These are phyloP conservation scores for Hyaloscypha variabilis DNA, from an alignment of 495 filamentous ascomycete genomes.

Conservation along the genomic window DNA sequence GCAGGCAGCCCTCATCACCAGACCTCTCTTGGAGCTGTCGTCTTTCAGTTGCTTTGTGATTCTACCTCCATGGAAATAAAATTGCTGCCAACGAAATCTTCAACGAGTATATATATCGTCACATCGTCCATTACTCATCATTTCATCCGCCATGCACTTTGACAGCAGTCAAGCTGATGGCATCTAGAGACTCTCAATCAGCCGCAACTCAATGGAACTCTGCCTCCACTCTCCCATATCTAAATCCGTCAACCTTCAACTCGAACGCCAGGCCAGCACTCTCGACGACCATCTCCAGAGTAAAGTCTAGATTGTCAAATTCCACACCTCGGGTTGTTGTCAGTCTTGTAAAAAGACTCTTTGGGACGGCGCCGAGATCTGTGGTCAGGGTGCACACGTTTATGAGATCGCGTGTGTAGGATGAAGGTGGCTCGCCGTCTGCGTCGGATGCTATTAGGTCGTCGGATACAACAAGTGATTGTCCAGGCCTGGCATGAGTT, in stretches of 20 bases:
- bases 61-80: not conserved
- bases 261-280: conserved; percentile 72
- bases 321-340: conserved; percentile 73
- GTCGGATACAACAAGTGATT: conserved; percentile 58
- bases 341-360: conserved; percentile 63
- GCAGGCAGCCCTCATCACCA: not conserved
- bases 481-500: conserved; percentile 26
- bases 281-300: conserved; percentile 74
- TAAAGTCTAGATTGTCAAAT: conserved; percentile 77
- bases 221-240: conserved; percentile 71
- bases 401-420: conserved; percentile 57
- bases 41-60: not conserved
- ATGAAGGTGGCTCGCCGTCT: conserved; percentile 58
- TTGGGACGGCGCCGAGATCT: conserved; percentile 69
- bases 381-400: conserved; percentile 79
- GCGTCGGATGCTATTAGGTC: conserved; percentile 72
- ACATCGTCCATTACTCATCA: not conserved
- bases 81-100: not conserved
- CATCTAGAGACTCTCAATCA: not conserved
- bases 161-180: not conserved
- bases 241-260: conserved; percentile 70
- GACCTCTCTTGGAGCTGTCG: not conserved
- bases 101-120: not conserved
- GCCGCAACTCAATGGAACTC: conserved; percentile 57
- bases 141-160: not conserved